Evolutionary conservation across 768 basidiomycete species (phyloP), one percentile per base, ranked within the genome.

Genomic region (Kwoniella pini): DNA sequence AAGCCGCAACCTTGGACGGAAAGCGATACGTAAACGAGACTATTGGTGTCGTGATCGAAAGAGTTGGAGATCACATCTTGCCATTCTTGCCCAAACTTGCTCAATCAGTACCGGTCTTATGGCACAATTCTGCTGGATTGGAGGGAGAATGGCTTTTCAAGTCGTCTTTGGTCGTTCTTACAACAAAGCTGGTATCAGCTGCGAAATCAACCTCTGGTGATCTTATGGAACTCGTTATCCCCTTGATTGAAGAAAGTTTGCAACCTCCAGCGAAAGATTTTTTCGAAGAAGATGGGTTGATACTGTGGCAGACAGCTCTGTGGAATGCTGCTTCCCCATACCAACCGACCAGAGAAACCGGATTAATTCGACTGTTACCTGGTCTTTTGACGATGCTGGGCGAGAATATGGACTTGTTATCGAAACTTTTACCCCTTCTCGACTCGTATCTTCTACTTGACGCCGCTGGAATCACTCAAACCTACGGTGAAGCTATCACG

Each of bases 141-240:
- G 77, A 78, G 40, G 77, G 77, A 7, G 77, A 78, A 60, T 78
- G 77, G 77, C 64, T 78, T 12, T 78, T 78, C 71, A 78, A 78
- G 45, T 71, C 75, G 1, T 76, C 75, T 15, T 46, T 78, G 13
- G 77, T 78, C 2, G 65, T 72, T 4, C 62, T 78, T 31, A 72
- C 75, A 2, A 68, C 72, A 4, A 76, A 75, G 33, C 62, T 78
- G 2, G 73, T 78, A 13, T 58, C 60, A 7, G 72, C 69, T 12
- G 73, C 73, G 1, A 69, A 67, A 27, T 64, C 57, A 12, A 70
- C 73, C 13, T 75, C 73, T 10, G 73, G 73, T 1, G 49, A 58
- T 24, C 61, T 75, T 31, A 72, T 78, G 65, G 67, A 68, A 24
- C 64, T 78, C 6, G 74, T 76, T 22, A 72, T 78, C n/a, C 77